Percentiles rank a stretch among this genome's conserved stretches.
These are phyloP conservation scores for Violaceomyces palustris DNA, from an alignment of 1,284 basidiomycete species.

Conservation along the genomic window DNA sequence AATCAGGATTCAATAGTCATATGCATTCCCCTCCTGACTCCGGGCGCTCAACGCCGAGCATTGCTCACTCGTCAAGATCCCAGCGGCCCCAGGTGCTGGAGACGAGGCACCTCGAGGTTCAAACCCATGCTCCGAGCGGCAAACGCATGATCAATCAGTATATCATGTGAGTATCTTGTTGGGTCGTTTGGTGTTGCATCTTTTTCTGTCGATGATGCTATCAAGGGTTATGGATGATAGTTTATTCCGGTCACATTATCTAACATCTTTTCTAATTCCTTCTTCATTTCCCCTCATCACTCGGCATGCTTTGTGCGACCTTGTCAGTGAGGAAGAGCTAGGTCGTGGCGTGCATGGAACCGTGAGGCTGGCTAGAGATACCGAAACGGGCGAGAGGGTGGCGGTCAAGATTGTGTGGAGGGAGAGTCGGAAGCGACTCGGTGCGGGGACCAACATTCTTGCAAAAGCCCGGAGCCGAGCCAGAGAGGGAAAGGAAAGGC, in stretches of 20 bases:
- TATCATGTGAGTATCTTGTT: slow-evolving; percentile 54
- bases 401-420: slow-evolving; percentile 52
- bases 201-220: slow-evolving; percentile 43
- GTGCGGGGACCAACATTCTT: slow-evolving; percentile 20
- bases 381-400: slow-evolving; percentile 42
- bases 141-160: slow-evolving; percentile 52
- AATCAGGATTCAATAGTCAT: not conserved
- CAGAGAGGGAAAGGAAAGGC: too few relatives aligned
- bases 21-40: slow-evolving; percentile 22
- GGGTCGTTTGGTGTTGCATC: slow-evolving; percentile 76
- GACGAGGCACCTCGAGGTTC: slow-evolving; percentile 40
- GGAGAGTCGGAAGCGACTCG: slow-evolving; percentile 42
- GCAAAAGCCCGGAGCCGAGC: too few relatives aligned
- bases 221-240: too few relatives aligned
- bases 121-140: slow-evolving; percentile 42
- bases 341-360: slow-evolving; percentile 50
- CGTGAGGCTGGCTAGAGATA: slow-evolving; percentile 46
- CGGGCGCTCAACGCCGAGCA: slow-evolving; percentile 18
- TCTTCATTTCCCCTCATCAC: not conserved
- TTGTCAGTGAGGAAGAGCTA: slow-evolving; percentile 35
- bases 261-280: too few relatives aligned
- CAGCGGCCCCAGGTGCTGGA: slow-evolving; percentile 33
- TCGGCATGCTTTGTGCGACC: not conserved
- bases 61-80: slow-evolving; percentile 6
- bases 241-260: too few relatives aligned